Evolutionary conservation across 495 filamentous ascomycete species (phyloP).

Genomic region (Astrocystis sublimbata): DNA sequence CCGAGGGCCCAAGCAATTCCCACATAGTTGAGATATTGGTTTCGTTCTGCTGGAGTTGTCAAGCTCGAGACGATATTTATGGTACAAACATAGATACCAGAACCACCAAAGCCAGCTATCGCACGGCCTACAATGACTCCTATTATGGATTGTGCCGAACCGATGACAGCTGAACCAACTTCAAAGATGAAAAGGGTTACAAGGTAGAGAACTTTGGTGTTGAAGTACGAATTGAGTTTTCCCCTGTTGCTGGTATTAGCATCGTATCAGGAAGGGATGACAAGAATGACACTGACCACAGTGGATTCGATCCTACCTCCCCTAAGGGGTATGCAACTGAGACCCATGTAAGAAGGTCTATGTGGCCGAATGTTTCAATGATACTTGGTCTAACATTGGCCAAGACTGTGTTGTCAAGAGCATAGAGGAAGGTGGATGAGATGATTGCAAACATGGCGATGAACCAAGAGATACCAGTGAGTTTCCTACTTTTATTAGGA

Average conservation of each 20-base stretch:
- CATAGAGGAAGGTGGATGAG: slow-evolving; percentile 50
- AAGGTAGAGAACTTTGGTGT: slow-evolving; percentile 56
- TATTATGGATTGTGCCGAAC: slow-evolving; percentile 53
- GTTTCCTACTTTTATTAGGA: too few species aligned
- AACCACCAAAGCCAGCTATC: slow-evolving; percentile 41
- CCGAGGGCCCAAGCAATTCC: slow-evolving; percentile 54
- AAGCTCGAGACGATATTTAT: slow-evolving; percentile 47
- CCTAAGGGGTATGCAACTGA: slow-evolving; percentile 53
- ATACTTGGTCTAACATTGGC: slow-evolving; percentile 56
- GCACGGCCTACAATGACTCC: slow-evolving; percentile 55
- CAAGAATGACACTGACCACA: slow-evolving; percentile 48
- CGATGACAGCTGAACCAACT: slow-evolving; percentile 54
- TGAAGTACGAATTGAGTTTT: too few species aligned
- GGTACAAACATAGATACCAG: slow-evolving; percentile 51
- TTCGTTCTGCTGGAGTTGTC: slow-evolving; percentile 48
- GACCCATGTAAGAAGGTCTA: slow-evolving; percentile 56
- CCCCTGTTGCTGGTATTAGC: too few species aligned
- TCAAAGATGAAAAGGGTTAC: slow-evolving; percentile 51
- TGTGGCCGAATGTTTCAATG: slow-evolving; percentile 43
- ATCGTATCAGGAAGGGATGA: slow-evolving; percentile 35
- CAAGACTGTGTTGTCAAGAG: slow-evolving; percentile 61
- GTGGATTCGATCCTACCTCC: slow-evolving; percentile 43
- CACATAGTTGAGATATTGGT: slow-evolving; percentile 47
- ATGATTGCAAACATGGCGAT: slow-evolving; percentile 47
- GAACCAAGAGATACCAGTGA: slow-evolving; percentile 26